Base-by-base conservation (phyloP, 306 rosid species). In the Macrotyloma uniflorum region DNA sequence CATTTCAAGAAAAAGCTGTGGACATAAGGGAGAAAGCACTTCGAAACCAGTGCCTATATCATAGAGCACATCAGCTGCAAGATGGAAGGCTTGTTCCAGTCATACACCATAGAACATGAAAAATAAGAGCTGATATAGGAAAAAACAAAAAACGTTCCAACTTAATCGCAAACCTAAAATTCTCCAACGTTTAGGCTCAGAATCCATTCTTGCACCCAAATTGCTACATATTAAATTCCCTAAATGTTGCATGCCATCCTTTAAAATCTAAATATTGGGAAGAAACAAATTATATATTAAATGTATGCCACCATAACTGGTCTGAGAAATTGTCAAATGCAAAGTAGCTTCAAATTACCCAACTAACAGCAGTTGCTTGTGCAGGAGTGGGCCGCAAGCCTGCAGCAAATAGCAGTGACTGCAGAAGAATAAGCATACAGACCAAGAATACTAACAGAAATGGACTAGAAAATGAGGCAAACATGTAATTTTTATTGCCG, bases 321-420 rank as follows among this genome's bases (percentile, higher is more conserved):
- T 61, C 23, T n/a, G 36, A 82, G 64, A 80, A 26, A 63, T 28
- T 47, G 72, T 30, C 33, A 55, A 42, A 33, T 42, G 38, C 32
- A 55, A 79, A 66, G 70, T 53, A 76, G 55, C 11, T 20, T 80
- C 50, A 85, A 71, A 81, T 89, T 93, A 95, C 99, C 99, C 99
- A 95, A 70, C 98, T 93, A 70, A 92, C 99, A 40, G 88, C 99
- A 58, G 99, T 95, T 71, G 99, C 92, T 70, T 95, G 98, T 49
- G 97, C 99, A 59, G 99, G 94, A 13, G 98, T 95, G 19, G 99
- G 28, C 58, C 97, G 88, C 89, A 95, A 85, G 79, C 99, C 99
- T 85, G 99, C 99, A 89, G 99, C 98, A 92, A 93, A 92, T 54
- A 95, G 83, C 79, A 95, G 96, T 58, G 97, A 95, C 99, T 93